These are phyloP conservation scores for Paramecium biaurelia DNA, from an alignment of 73 alveolate genomes.

Conservation along the genomic window DNA sequence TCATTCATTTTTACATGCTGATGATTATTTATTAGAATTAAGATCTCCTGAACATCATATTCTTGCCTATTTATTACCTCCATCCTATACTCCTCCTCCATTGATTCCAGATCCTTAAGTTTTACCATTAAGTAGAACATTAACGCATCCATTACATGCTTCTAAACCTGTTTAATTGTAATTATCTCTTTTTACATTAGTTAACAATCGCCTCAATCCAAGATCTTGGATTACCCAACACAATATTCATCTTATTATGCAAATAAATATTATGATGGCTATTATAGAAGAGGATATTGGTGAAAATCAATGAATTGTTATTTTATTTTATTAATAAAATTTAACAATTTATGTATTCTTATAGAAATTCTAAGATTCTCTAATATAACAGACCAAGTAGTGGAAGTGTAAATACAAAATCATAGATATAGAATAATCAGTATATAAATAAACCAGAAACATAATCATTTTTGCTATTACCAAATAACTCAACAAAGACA, in stretches of 20 bases:
- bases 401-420: background rate
- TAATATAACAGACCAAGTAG: background rate
- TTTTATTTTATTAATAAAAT: background rate
- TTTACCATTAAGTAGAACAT: background rate
- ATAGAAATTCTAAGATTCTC: background rate
- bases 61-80: slow-evolving; percentile 42
- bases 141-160: background rate
- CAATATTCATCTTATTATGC: background rate
- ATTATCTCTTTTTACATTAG: background rate
- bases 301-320: background rate
- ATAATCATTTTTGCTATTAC: background rate
- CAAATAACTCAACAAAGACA: background rate
- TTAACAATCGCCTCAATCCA: background rate
- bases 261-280: slow-evolving; percentile 34
- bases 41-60: slow-evolving; percentile 33
- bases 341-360: background rate
- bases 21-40: slow-evolving; percentile 20
- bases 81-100: slow-evolving; percentile 17
- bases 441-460: background rate
- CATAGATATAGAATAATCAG: background rate
- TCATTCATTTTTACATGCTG: slow-evolving; percentile 40
- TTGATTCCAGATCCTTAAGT: background rate
- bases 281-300: slow-evolving; percentile 47
- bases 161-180: background rate
- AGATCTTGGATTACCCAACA: background rate